Evolutionary conservation across 805 yeast species (phyloP).

Genomic region (Starmera caribaea): DNA sequence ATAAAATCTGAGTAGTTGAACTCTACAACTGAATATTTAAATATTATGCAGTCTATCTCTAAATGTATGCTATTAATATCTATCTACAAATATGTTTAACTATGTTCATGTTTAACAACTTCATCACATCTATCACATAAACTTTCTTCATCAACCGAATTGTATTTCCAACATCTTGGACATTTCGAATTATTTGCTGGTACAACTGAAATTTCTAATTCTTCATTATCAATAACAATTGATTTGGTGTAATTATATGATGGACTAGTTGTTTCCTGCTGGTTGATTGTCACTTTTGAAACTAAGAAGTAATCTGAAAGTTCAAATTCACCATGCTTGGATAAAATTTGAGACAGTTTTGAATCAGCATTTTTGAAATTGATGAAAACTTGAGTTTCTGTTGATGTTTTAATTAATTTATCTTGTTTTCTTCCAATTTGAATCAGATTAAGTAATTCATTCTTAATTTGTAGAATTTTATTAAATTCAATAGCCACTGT

Average conservation of each 20-base stretch:
- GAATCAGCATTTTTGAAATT: conserved; percentile 11
- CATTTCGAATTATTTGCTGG: conserved; percentile 53
- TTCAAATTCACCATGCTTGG: conserved; percentile 24
- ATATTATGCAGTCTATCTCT: too few relatives aligned
- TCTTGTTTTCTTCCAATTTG: conserved; percentile 50
- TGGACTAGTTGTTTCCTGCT: conserved; percentile 6
- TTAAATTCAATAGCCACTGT: conserved; percentile 33
- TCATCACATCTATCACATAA: conserved; percentile 62
- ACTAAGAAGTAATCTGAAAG: conserved; percentile 53
- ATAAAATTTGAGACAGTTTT: conserved; percentile 4
- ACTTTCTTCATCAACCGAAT: conserved; percentile 36
- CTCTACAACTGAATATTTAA: too few relatives aligned
- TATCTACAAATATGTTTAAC: not conserved
- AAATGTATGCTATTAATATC: not conserved
- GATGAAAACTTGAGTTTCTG: conserved; percentile 45
- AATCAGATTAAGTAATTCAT: conserved; percentile 37
- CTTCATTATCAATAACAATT: conserved; percentile 21
- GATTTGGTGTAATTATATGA: conserved; percentile 21
- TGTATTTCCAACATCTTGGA: conserved; percentile 91
- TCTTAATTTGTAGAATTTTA: conserved; percentile 36
- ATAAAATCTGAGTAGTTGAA: too few relatives aligned
- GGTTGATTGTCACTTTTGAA: conserved; percentile 41
- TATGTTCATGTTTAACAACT: conserved; percentile 12
- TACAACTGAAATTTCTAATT: conserved; percentile 27
- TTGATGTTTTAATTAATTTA: conserved; percentile 40